Evolutionary conservation across 2,329 filamentous ascomycete genomes (phyloP).

Genomic region (Sporothrix pallida): DNA sequence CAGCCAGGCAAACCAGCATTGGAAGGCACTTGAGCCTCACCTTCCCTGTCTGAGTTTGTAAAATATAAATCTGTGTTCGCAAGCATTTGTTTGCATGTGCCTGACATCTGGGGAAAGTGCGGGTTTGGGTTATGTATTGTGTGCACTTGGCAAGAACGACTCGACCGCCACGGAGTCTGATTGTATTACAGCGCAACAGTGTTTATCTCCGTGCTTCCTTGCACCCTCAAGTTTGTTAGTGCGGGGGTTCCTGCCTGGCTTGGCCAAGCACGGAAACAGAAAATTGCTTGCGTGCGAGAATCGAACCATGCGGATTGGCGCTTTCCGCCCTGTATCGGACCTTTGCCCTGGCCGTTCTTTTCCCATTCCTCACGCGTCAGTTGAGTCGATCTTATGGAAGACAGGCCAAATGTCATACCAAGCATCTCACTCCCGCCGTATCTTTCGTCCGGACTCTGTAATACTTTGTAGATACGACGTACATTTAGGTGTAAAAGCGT

Average conservation of each 20-base stretch:
- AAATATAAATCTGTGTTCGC: background rate
- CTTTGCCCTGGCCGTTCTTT: constrained; percentile 9
- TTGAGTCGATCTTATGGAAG: background rate
- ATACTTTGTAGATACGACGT: background rate
- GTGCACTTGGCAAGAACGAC: background rate
- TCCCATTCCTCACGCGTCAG: background rate
- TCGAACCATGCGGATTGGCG: constrained; percentile 38
- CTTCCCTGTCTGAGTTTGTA: background rate
- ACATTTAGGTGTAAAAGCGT: too few species aligned
- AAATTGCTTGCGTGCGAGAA: constrained; percentile 30
- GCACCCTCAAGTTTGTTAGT: background rate
- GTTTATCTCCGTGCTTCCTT: constrained; percentile 29
- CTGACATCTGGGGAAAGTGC: background rate
- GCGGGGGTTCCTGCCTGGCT: constrained; percentile 23
- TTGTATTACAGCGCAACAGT: background rate
- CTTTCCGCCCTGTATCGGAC: constrained; percentile 36
- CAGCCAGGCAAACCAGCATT: background rate
- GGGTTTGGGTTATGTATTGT: constrained; percentile 12
- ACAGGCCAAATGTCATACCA: background rate
- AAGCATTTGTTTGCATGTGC: background rate
- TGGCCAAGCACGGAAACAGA: constrained; percentile 19
- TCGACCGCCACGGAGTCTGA: background rate
- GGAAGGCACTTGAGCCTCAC: background rate
- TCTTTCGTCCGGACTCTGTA: background rate
- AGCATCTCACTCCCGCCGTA: constrained; percentile 6